Percentiles rank a stretch among this genome's conserved stretches.
Evolutionary conservation across 306 rosid species (phyloP).

Genomic region (Malus asiatica): DNA sequence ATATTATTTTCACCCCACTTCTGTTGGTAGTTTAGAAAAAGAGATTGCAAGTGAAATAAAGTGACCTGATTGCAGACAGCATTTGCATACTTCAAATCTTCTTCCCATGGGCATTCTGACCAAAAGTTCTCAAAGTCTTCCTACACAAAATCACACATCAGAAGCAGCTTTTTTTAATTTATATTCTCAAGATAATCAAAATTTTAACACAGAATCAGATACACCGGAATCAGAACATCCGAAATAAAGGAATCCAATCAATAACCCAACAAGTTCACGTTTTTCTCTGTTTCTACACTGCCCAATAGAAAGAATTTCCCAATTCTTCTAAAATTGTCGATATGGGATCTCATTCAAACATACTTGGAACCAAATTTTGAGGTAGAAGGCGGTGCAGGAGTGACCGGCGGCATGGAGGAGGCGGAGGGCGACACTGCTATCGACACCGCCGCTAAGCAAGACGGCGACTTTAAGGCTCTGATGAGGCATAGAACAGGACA

Average conservation of each 20-base stretch:
- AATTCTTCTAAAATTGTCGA: background rate
- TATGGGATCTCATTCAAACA: background rate
- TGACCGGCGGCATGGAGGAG: conserved; percentile 86
- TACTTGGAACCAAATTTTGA: conserved; percentile 94
- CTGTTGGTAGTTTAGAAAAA: background rate
- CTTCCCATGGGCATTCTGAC: conserved; percentile 98
- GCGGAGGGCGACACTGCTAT: conserved; percentile 89
- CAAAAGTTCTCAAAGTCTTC: conserved; percentile 93
- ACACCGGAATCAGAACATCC: background rate
- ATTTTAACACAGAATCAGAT: background rate
- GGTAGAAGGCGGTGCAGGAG: conserved; percentile 83
- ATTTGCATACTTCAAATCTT: conserved; percentile 77
- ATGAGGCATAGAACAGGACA: conserved; percentile 56
- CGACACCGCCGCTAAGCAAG: conserved; percentile 85
- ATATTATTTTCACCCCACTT: background rate
- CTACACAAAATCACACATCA: conserved; percentile 40
- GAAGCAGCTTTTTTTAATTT: background rate
- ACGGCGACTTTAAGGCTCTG: conserved; percentile 59
- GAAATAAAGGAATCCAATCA: background rate
- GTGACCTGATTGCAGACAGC: conserved; percentile 74
- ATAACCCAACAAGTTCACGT: background rate
- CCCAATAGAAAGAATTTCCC: background rate
- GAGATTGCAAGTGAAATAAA: background rate
- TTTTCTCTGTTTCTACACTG: background rate
- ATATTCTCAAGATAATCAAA: background rate